Evolutionary conservation across 768 basidiomycete genomes (phyloP), one percentile per base, ranked within the genome.

Genomic region (Tulasnella sp.): DNA sequence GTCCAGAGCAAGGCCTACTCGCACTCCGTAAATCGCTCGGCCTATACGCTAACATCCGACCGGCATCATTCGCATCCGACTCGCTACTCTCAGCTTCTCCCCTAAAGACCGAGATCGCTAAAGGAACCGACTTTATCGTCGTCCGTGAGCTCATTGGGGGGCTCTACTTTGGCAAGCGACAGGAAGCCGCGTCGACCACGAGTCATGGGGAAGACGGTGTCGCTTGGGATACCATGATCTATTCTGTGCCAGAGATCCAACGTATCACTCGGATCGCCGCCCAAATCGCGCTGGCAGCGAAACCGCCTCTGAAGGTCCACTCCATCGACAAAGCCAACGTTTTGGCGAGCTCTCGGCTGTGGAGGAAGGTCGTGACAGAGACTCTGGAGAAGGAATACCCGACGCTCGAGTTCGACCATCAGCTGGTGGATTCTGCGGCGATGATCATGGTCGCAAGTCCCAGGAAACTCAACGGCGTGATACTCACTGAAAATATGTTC

Each of bases 251-350:
- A 12, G 96, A 99, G 70, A 86, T 99, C 44, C 78, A 93, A 71
- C 81, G 96, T 46, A 98, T 99, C 65, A 93, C 94, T 1, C 83
- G 92, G 17, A 92, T 98, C 44, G 96, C 94, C 10, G 93, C 89
- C 38, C 86, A 90, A 71, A 87, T 98, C 65, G 93, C 96, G 19
- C 71, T 92, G 52, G 75, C 84, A 22, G 73, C 81, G 3, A 77
- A 86, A 68, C 96, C 96, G 3, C 92, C 93, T 19, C 77, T 94
- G 49, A 78, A 82, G 21, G 84, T 99, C 60, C 89, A 91, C 72
- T 94, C 92, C 0, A 77, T 99, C 70, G 96, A 99, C 77, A 99
- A 99, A 73, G 96, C 96, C 55, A 99, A 99, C 72, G 96, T 99
- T 21, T 82, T 99, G 57, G 96, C 96, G 22, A 88, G 82, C 68